Percentiles rank a stretch among this genome's conserved stretches.
phyloP scores from a whole-genome alignment of 306 rosid species.

The Quillaja saponaria region DNA sequence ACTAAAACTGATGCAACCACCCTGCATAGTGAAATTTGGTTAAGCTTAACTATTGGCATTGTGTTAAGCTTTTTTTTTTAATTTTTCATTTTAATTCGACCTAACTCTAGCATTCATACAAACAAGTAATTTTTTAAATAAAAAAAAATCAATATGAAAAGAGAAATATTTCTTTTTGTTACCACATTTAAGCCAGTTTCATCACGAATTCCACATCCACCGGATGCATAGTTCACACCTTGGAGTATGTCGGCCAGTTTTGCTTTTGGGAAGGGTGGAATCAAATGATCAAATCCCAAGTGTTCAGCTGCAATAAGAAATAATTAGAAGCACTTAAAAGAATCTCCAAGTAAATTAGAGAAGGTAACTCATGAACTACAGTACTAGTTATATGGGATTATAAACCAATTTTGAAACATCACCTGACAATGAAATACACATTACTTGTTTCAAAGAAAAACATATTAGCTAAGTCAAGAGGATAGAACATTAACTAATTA shows the following conservation, averaged over 20 bases:
- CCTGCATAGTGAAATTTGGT: slow-evolving; percentile 44
- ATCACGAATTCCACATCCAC: slow-evolving; percentile 22
- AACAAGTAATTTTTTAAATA: not conserved
- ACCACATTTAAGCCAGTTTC: slow-evolving; percentile 12
- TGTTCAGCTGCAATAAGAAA: slow-evolving; percentile 7
- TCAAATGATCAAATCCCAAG: slow-evolving; percentile 22
- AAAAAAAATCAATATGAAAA: not conserved
- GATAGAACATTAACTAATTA: slow-evolving; percentile 28
- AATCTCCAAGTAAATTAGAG: not conserved
- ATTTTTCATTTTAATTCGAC: no score
- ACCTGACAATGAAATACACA: not conserved
- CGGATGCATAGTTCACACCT: slow-evolving; percentile 36
- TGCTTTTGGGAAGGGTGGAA: slow-evolving; percentile 25
- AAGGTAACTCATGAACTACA: no score
- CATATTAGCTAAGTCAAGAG: not conserved
- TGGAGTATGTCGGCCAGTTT: slow-evolving; percentile 19
- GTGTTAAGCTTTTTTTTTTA: no score
- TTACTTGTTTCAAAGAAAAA: not conserved
- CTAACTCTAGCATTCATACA: no score
- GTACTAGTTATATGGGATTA: no score
- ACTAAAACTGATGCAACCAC: slow-evolving; percentile 33
- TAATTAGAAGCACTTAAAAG: not conserved
- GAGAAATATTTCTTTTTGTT: no score
- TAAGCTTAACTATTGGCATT: no score
- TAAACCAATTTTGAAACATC: no score